Evolutionary conservation across 257 asterid genomes (phyloP).

Genomic region (Lycium ferocissimum): DNA sequence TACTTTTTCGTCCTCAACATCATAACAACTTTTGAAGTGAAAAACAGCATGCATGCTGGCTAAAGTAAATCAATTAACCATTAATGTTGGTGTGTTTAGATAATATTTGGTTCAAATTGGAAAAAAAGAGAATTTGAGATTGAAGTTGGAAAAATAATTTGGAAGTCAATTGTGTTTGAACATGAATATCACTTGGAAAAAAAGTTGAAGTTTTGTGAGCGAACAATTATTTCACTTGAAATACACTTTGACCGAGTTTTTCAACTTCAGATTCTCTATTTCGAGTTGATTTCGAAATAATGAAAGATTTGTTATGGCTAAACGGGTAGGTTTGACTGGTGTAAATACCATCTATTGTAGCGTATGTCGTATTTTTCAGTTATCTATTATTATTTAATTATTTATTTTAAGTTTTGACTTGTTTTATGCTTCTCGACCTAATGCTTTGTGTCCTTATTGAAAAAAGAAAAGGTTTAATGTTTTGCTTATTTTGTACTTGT

Average conservation of each 20-base stretch:
- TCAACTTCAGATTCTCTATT: neutral
- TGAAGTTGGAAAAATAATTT: neutral
- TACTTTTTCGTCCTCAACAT: neutral
- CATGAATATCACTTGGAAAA: neutral
- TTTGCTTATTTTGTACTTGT: neutral
- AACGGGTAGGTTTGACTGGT: neutral
- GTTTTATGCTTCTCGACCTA: neutral
- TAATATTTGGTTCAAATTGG: neutral
- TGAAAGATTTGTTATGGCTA: neutral
- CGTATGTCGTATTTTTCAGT: too few species aligned
- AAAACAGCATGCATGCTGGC: neutral
- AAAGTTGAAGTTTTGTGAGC: neutral
- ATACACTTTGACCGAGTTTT: neutral
- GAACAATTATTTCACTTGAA: neutral
- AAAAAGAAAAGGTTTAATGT: too few species aligned
- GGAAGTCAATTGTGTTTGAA: conserved; percentile 2
- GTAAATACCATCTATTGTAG: neutral
- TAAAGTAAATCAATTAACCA: neutral
- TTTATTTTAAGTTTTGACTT: neutral
- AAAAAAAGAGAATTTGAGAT: neutral
- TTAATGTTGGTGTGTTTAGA: neutral
- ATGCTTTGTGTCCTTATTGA: neutral
- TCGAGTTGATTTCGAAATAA: neutral
- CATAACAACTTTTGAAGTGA: neutral
- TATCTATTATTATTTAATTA: too few species aligned